Evolutionary conservation across 441 rosid species (phyloP).

Genomic region (Pelargonium fulgidum): DNA sequence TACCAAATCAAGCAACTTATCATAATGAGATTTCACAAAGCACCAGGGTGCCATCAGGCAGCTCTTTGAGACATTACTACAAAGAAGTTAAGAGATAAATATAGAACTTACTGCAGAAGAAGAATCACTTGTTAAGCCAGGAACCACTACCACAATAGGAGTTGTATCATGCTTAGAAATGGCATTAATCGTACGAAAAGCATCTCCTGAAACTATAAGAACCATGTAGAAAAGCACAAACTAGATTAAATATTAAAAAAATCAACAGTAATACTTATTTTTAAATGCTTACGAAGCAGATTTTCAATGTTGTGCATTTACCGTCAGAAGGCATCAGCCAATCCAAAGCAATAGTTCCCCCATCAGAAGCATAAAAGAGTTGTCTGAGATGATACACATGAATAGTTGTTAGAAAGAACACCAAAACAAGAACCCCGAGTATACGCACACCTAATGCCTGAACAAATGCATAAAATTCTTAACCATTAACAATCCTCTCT

Average conservation of each 20-base stretch:
- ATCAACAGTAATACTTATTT: not conserved
- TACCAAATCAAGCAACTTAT: not conserved
- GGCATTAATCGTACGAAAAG: slow-evolving; percentile 11
- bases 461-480: not conserved
- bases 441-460: not conserved
- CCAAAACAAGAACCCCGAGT: not conserved
- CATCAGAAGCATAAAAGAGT: slow-evolving; percentile 26
- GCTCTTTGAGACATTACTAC: not conserved
- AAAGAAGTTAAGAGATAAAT: not conserved
- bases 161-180: slow-evolving; percentile 19
- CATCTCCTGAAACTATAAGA: slow-evolving; percentile 21
- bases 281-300: not conserved
- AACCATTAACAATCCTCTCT: too few relatives aligned
- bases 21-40: not conserved
- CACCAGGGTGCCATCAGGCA: not conserved
- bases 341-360: slow-evolving; percentile 29
- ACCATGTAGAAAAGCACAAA: not conserved
- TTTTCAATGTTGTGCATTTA: not conserved
- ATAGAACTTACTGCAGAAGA: slow-evolving; percentile 19
- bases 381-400: slow-evolving; percentile 14
- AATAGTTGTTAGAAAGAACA: not conserved
- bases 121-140: slow-evolving; percentile 30
- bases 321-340: slow-evolving; percentile 24
- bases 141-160: slow-evolving; percentile 28
- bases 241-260: not conserved